Conservation (phyloP, 768 basidiomycete genomes). For the Mycena olivaceomarginata region DNA sequence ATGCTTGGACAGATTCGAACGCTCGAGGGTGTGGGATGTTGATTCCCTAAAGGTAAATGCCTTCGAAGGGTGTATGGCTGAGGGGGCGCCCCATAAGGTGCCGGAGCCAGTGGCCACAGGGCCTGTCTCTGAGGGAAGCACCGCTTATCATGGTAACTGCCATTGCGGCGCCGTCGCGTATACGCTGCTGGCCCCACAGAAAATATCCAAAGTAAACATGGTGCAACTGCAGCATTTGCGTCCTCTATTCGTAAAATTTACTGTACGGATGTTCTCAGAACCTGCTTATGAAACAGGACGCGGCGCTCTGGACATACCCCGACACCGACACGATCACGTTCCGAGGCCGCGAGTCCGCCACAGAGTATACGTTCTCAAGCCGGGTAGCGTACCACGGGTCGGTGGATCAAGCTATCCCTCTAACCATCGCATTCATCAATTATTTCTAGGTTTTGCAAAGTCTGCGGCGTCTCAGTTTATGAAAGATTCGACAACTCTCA, state of each 20-base stretch:
- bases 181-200: not conserved
- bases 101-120: slow-evolving; percentile 12
- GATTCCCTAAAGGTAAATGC: not conserved
- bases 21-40: slow-evolving; percentile 18
- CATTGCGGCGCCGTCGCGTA: slow-evolving; percentile 36
- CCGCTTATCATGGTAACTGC: slow-evolving; percentile 24
- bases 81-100: slow-evolving; percentile 15
- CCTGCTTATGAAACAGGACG: slow-evolving; percentile 14
- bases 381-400: slow-evolving; percentile 2
- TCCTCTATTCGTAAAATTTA: not conserved
- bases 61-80: slow-evolving; percentile 1
- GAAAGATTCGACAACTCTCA: not conserved
- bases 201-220: not conserved
- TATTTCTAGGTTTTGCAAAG: slow-evolving; percentile 28
- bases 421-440: too few relatives aligned
- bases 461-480: slow-evolving; percentile 2
- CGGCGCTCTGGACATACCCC: slow-evolving; percentile 28
- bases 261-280: not conserved
- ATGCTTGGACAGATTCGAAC: slow-evolving; percentile 21
- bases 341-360: slow-evolving; percentile 1
- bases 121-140: slow-evolving; percentile 16
- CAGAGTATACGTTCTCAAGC: slow-evolving; percentile 22
- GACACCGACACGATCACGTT: not conserved
- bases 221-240: slow-evolving; percentile 43
- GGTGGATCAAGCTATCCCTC: not conserved